Evolutionary conservation across 208 protist genomes (phyloP), one percentile per base, ranked within the genome.

Genomic region (Trypanosoma scelopori): DNA sequence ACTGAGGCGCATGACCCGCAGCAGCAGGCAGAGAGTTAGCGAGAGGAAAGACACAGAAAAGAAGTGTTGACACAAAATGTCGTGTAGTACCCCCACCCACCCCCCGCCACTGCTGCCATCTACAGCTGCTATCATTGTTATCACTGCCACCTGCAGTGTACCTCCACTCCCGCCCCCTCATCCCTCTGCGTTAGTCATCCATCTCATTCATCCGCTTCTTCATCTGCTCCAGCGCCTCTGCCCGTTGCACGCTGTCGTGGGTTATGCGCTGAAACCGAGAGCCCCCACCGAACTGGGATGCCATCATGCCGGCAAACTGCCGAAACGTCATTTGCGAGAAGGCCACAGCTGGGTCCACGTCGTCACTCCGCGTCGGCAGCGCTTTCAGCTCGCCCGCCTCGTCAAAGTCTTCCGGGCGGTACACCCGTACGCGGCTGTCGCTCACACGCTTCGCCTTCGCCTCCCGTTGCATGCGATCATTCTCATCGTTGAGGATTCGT

Each of bases 231-330:
- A 84, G 43, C 23, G 72, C 76, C 28, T 82, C 84, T 0, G 74
- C 46, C 1, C 84, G 72, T 32, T 59, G 62, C 20, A 76, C 78
- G 23, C 85, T 88, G 58, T 92, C 82, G 18, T 79, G 71, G 32
- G 81, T 90, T 32, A 94, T 67, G 15, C 89, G 82, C 74, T 94
- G 85, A 55, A 90, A 85, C 51, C 82, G 85, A 5, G 85, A 92
- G 5, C 89, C 89, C 16, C 89, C 89, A 41, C 88, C 88, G 66
- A 92, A 92, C 65, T 88, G 80, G 45, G 63, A 78, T 16, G 81
- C 74, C 69, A 92, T 75, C 78, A 91, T 74, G 32, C 28, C 51
- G 20, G 76, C 63, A 63, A 94, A 94, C 39, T 85, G 70, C 9
- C 70, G 41, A 35, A 94, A 85, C 6, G 66, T 73, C 69, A 87